Evolutionary conservation across 345 rosid genomes (phyloP).

Genomic region (Gossypium anomalum): DNA sequence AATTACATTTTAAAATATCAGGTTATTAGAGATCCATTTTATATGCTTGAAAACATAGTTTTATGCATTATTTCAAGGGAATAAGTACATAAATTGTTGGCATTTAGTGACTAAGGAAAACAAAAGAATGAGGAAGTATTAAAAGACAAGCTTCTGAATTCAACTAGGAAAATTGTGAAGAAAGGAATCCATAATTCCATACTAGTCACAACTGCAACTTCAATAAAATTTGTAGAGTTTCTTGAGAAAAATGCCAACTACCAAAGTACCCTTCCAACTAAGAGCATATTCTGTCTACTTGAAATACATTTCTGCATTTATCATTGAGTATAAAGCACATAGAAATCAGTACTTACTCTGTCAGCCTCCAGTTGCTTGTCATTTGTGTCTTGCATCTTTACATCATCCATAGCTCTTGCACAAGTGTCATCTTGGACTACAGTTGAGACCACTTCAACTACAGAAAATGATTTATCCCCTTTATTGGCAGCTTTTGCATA

Average conservation of each 20-base stretch:
- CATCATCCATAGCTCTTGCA: conserved; percentile 3
- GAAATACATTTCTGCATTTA: conserved; percentile 6
- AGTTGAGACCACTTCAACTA: conserved; percentile 5
- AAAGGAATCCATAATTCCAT: background rate
- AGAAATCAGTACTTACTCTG: conserved; percentile 11
- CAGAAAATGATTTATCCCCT: conserved; percentile 11
- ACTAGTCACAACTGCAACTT: background rate
- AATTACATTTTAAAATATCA: background rate
- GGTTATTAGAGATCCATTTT: background rate
- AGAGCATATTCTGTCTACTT: background rate
- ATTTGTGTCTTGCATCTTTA: conserved; percentile 14
- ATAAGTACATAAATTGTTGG: background rate
- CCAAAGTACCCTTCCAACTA: background rate
- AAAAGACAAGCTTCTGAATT: background rate
- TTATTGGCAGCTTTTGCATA: background rate
- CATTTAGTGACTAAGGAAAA: background rate
- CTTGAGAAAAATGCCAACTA: background rate
- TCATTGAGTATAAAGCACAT: background rate
- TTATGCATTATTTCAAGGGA: background rate
- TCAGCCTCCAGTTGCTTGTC: conserved; percentile 19
- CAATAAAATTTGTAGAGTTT: background rate
- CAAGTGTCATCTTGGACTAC: conserved; percentile 16
- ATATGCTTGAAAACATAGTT: background rate
- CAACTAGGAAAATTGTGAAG: background rate
- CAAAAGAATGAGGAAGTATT: background rate